Evolutionary conservation across 2,329 filamentous ascomycete genomes (phyloP), one percentile per base, ranked within the genome.

Genomic region (Xylaria digitata): DNA sequence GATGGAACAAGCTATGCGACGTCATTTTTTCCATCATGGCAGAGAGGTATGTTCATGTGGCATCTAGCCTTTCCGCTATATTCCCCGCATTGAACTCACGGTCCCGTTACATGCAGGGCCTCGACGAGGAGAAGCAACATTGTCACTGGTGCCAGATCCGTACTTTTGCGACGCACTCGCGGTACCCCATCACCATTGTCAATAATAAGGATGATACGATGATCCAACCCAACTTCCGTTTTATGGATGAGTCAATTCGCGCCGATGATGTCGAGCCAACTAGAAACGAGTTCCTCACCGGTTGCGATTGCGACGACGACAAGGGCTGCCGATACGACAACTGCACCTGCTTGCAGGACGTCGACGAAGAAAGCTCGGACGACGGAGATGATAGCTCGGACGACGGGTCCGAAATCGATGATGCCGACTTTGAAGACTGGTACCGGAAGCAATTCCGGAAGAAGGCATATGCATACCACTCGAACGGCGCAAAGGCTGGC

Each of bases 181-280:
- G 75, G 1, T 82, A 81, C 7, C 87, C 88, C 1, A 84, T 93
- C 30, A 86, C 86, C 0, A 84, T 94, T 0, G 80, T 89, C 58
- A 95, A 95, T 74, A 80, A 83, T 0, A 78, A 86, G 1, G 89
- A 91, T 71, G 78, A 83, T 64, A 82, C 73, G 70, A 83, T 72
- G n/a, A 80, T 89, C 15, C 89, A 91, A 0, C 78, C 86, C 0
- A 80, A 86, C 45, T 96, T 96, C 72, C 82, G 82, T 0, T 95
- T 94, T 76, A 89, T 94, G 60, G 82, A 89, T 6, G 78, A 84
- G 0, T 89, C 88, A 9, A 80, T 90, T 3, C 81, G 92, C 1
- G 80, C 85, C 2, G 72, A 84, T 0, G 90, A 87, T 21, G 89
- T 95, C 0, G 77, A 85, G 49, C 82, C 84, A 13, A 86, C 86